Percentiles rank a stretch among this genome's conserved stretches.
Conservation (phyloP, 306 rosid genomes). For the Biancaea sappan region DNA sequence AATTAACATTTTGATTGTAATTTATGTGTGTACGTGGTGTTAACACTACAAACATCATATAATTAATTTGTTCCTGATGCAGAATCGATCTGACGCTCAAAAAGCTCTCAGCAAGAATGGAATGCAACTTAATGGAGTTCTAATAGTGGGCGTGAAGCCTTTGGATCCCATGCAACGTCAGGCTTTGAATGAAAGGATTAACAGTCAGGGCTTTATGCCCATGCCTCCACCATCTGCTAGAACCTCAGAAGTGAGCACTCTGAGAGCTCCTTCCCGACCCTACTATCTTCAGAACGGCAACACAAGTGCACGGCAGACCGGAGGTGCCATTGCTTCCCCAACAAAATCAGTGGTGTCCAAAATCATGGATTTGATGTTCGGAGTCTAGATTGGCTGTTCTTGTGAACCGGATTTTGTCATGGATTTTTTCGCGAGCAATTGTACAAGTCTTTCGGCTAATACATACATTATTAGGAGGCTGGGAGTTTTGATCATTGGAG, state of each 20-base stretch:
- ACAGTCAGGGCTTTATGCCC: slow-evolving; percentile 81
- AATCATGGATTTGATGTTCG: slow-evolving; percentile 95
- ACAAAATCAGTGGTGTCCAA: slow-evolving; percentile 84
- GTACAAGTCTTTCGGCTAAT: slow-evolving; percentile 26
- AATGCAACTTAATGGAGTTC: slow-evolving; percentile 85
- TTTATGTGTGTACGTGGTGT: background rate
- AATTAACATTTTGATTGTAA: background rate
- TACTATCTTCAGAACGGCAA: slow-evolving; percentile 80
- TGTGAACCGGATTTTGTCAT: slow-evolving; percentile 14
- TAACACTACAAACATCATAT: background rate
- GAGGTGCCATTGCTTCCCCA: slow-evolving; percentile 92
- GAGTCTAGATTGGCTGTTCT: slow-evolving; percentile 57
- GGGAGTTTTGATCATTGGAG: slow-evolving; percentile 2
- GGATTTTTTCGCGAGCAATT: slow-evolving; percentile 34
- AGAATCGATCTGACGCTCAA: slow-evolving; percentile 90
- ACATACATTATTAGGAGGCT: background rate
- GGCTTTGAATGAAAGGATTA: slow-evolving; percentile 66
- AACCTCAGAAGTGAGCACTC: slow-evolving; percentile 57
- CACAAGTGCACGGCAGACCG: slow-evolving; percentile 53
- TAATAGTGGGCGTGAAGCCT: slow-evolving; percentile 89
- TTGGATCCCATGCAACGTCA: slow-evolving; percentile 94
- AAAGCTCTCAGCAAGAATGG: slow-evolving; percentile 94
- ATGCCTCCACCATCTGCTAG: slow-evolving; percentile 59
- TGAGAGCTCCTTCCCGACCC: slow-evolving; percentile 51
- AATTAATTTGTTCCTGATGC: slow-evolving; percentile 43